Base-by-base conservation (phyloP, 2,329 filamentous ascomycete genomes). In the Cucurbitaria berberidis region DNA sequence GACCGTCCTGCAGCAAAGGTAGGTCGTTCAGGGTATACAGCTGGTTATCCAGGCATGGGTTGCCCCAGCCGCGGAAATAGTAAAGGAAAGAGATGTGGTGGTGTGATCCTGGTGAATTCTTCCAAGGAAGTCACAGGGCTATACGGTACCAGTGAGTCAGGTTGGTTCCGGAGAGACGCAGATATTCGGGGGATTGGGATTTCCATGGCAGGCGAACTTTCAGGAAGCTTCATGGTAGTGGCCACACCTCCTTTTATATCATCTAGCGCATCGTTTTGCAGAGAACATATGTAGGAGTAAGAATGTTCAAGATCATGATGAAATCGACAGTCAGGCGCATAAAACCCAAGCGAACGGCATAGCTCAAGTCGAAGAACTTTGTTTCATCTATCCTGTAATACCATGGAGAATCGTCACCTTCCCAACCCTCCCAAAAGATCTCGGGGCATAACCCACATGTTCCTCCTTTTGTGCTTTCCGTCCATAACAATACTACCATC, bases 351-450 rank as follows among this genome's bases (percentile, higher is more conserved):
- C 10, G 9, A 3, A 30, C 10, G 29, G 10, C 9, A n/a, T 10
- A 38, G 16, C 15, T 32, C 26, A n/a, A 38, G 34, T 39, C 29
- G 13, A 41, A 48, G 32, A 32, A 29, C 30, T 18, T 34, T 53
- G 36, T 53, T 49, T 56, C 50, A 27, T 56, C 50, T 56, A 56
- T 49, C 32, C 50, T 53, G 49, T 53, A 49, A 36, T 38, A 11
- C 41, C 21, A 41, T 18, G 49, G 35, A 40, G 16, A 49, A 49
- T 50, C 42, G 42, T 49, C 24, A 41, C 46, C 22, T 16, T n/a
- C 22, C 38, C 18, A 38, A 21, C 35, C 8, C 21, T 22, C 5
- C 30, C 30, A 13, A 13, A 38, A 21, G n/a, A 36, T 9, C 35
- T 19, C 5, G 8, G 34, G 35, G 19, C 19, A 6, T 13, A 27